A percentile compares a stretch with the other conserved stretches of the same genome.
Conservation (phyloP, 176 grass and related monocot species). For the Urochloa ruziziensis region DNA sequence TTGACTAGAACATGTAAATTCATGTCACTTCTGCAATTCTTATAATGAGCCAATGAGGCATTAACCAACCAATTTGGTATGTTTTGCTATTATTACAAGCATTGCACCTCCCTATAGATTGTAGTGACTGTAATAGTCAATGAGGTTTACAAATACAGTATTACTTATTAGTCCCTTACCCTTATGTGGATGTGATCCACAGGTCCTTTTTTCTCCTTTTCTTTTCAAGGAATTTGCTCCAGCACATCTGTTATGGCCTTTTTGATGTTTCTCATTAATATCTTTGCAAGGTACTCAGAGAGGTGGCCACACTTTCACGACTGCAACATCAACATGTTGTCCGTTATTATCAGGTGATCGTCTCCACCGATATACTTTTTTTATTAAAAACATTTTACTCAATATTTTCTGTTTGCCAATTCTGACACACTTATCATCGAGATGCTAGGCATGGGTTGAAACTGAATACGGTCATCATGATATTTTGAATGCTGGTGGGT, state of each 20-base stretch:
- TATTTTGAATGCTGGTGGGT: conserved; percentile 53
- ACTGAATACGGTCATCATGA: conserved; percentile 73
- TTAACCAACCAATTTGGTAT: conserved; percentile 1
- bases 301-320: conserved; percentile 89
- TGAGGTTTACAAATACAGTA: background rate
- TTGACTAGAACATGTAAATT: background rate
- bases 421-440: conserved; percentile 23
- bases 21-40: conserved; percentile 3
- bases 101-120: background rate
- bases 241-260: conserved; percentile 18
- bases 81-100: background rate
- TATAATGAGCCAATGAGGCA: background rate
- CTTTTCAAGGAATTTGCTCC: conserved; percentile 12
- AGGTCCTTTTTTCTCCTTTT: conserved; percentile 4
- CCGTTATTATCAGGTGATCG: conserved; percentile 87
- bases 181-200: background rate
- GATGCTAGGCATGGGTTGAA: conserved; percentile 93
- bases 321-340: conserved; percentile 99
- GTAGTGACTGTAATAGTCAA: background rate
- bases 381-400: conserved; percentile 6
- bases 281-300: conserved; percentile 81
- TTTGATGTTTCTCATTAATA: conserved; percentile 49
- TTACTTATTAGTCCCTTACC: background rate
- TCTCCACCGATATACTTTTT: conserved; percentile 22
- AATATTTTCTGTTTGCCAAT: conserved; percentile 27